A percentile compares a stretch with the other conserved stretches of the same genome.
Evolutionary conservation across 192 early-diverging fungal species (phyloP).

Genomic region (Oehlia diaphana): DNA sequence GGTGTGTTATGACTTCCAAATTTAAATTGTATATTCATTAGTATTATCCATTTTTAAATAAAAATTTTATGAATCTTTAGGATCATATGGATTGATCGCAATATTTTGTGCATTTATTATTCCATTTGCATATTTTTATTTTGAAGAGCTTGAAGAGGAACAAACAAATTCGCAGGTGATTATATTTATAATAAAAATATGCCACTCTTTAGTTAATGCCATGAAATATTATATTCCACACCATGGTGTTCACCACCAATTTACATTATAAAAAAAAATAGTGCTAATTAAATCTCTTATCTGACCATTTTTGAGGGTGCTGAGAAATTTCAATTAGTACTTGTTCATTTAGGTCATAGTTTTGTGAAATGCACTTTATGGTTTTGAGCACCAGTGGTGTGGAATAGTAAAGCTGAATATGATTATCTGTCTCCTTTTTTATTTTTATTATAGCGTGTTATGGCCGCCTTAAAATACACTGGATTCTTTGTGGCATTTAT

Average conservation of each 20-base stretch:
- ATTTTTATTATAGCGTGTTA: slow-evolving; percentile 34
- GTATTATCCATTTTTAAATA: not conserved
- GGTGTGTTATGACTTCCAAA: slow-evolving; percentile 25
- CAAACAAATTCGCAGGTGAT: slow-evolving; percentile 26
- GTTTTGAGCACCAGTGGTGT: too few relatives aligned
- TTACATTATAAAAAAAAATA: too few relatives aligned
- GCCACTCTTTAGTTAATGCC: not conserved
- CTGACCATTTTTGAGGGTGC: too few relatives aligned
- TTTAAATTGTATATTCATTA: not conserved
- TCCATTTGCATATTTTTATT: slow-evolving; percentile 65
- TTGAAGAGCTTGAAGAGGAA: slow-evolving; percentile 55
- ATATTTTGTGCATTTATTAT: slow-evolving; percentile 52
- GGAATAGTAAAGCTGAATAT: not conserved
- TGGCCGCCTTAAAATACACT: slow-evolving; percentile 56
- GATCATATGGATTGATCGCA: slow-evolving; percentile 48
- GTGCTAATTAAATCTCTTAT: too few relatives aligned
- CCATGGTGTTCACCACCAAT: too few relatives aligned
- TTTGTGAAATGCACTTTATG: too few relatives aligned
- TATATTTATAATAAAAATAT: not conserved
- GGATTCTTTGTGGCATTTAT: slow-evolving; percentile 52
- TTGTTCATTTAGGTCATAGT: too few relatives aligned
- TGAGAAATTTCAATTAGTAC: too few relatives aligned
- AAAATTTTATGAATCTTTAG: slow-evolving; percentile 30
- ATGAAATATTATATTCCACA: not conserved
- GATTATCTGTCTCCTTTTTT: not conserved